Percentiles rank a stretch among this genome's conserved stretches.
These are phyloP conservation scores for Tulasnella sp. DNA, from an alignment of 768 basidiomycete species.

Conservation along the genomic window DNA sequence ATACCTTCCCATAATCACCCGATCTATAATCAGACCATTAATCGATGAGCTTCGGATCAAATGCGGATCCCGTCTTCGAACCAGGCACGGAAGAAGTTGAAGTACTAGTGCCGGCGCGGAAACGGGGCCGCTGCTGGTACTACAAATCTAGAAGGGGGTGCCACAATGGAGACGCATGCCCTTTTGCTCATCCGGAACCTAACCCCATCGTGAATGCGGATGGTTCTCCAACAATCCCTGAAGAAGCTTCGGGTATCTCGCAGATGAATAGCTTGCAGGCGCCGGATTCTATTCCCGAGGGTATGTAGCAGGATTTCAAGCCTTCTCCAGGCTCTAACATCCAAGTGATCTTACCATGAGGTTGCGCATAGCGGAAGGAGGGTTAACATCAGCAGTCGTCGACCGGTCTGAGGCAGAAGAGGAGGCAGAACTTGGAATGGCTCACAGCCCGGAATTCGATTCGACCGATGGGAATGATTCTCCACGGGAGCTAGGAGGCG, in stretches of 20 bases:
- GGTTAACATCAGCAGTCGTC: too few species aligned
- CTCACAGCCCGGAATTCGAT: background rate
- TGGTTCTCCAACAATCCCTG: background rate
- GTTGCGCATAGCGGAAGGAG: too few species aligned
- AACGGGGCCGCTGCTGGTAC: background rate
- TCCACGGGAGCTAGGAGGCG: too few species aligned
- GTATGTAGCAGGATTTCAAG: background rate
- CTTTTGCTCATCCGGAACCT: background rate
- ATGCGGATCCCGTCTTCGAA: background rate
- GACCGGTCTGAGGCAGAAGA: background rate
- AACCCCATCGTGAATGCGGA: background rate
- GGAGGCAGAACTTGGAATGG: background rate
- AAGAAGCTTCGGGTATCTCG: background rate
- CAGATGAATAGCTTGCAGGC: background rate
- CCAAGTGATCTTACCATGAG: too few species aligned
- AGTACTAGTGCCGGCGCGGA: background rate
- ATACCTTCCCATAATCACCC: background rate
- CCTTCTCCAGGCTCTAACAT: too few species aligned
- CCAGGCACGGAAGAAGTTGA: too few species aligned
- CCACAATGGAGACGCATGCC: background rate
- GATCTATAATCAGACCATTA: background rate
- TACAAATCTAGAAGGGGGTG: background rate
- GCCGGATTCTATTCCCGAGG: background rate
- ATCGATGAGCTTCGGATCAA: background rate
- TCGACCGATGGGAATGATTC: too few species aligned